These are phyloP conservation scores for Pyrus pyrifolia DNA, from an alignment of 306 rosid species.

Conservation along the genomic window DNA sequence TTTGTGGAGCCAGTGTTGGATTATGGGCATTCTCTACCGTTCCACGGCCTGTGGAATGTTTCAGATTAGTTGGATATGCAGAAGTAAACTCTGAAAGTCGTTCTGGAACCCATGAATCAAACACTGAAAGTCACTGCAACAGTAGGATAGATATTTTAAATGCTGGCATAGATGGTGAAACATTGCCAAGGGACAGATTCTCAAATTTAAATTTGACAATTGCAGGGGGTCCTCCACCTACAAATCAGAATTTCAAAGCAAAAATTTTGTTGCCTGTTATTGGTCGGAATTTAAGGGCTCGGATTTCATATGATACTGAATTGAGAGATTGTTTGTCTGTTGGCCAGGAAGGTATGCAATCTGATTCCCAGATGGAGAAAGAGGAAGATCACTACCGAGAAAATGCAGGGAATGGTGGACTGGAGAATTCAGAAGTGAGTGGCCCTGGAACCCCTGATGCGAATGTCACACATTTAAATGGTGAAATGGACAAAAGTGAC, in stretches of 20 bases:
- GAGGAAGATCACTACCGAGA: background rate
- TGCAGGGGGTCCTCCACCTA: slow-evolving; percentile 98
- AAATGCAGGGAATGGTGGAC: slow-evolving; percentile 26
- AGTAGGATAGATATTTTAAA: slow-evolving; percentile 24
- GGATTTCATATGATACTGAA: slow-evolving; percentile 52
- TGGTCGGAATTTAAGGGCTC: slow-evolving; percentile 78
- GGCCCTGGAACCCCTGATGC: slow-evolving; percentile 20
- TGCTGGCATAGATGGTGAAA: slow-evolving; percentile 26
- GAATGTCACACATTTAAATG: background rate
- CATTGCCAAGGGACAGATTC: slow-evolving; percentile 35
- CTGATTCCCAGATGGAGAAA: slow-evolving; percentile 21
- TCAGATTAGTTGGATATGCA: slow-evolving; percentile 66
- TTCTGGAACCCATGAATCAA: slow-evolving; percentile 25
- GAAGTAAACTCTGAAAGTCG: slow-evolving; percentile 38
- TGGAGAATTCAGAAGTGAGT: slow-evolving; percentile 24
- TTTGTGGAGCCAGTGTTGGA: slow-evolving; percentile 93
- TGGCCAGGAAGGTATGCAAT: slow-evolving; percentile 21
- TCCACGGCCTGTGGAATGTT: slow-evolving; percentile 57
- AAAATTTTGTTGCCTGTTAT: slow-evolving; percentile 71
- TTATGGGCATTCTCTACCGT: slow-evolving; percentile 75
- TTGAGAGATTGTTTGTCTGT: slow-evolving; percentile 28
- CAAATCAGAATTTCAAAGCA: slow-evolving; percentile 81
- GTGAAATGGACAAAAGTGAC: slow-evolving; percentile 14
- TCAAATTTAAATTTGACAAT: slow-evolving; percentile 65
- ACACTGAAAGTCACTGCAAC: slow-evolving; percentile 25